Evolutionary conservation across 495 filamentous ascomycete species (phyloP).

Genomic region (Pseudotulostoma volvatum): DNA sequence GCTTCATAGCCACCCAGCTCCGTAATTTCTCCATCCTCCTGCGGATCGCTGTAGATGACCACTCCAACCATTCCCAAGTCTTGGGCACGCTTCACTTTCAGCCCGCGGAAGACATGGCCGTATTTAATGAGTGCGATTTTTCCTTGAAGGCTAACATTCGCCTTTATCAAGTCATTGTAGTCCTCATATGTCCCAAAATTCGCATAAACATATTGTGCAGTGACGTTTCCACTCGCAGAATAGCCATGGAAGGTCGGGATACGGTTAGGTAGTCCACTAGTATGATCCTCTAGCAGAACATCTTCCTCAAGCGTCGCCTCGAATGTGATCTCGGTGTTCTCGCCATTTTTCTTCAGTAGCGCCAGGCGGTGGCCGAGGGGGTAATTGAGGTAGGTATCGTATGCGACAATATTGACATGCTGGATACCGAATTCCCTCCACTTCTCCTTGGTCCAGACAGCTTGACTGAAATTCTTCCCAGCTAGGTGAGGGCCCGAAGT

Average conservation of each 20-base stretch:
- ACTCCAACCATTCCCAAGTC: constrained; percentile 83
- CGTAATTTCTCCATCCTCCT: constrained; percentile 69
- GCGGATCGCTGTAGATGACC: constrained; percentile 76
- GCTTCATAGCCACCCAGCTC: constrained; percentile 62
- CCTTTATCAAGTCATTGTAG: constrained; percentile 64
- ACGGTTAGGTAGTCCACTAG: constrained; percentile 50
- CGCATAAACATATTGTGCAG: constrained; percentile 64
- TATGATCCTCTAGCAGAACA: constrained; percentile 68
- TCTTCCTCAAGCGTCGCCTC: constrained; percentile 77
- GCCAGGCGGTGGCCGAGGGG: constrained; percentile 65
- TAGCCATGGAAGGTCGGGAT: constrained; percentile 95
- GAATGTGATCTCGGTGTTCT: constrained; percentile 40
- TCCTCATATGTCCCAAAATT: constrained; percentile 81
- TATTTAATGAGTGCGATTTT: constrained; percentile 85
- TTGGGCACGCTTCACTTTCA: constrained; percentile 86
- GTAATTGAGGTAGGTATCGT: constrained; percentile 88
- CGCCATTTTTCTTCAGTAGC: constrained; percentile 42
- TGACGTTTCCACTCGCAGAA: constrained; percentile 80
- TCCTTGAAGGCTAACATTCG: constrained; percentile 58
- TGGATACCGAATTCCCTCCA: constrained; percentile 75
- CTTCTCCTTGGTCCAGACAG: constrained; percentile 68
- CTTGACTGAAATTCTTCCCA: constrained; percentile 76
- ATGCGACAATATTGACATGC: constrained; percentile 53
- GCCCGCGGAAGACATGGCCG: constrained; percentile 69
- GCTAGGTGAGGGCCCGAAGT: constrained; percentile 76